A percentile compares a stretch with the other conserved stretches of the same genome.
These are phyloP conservation scores for Kluyveromyces nonfermentans DNA, from an alignment of 805 yeast genomes.

Conservation along the genomic window DNA sequence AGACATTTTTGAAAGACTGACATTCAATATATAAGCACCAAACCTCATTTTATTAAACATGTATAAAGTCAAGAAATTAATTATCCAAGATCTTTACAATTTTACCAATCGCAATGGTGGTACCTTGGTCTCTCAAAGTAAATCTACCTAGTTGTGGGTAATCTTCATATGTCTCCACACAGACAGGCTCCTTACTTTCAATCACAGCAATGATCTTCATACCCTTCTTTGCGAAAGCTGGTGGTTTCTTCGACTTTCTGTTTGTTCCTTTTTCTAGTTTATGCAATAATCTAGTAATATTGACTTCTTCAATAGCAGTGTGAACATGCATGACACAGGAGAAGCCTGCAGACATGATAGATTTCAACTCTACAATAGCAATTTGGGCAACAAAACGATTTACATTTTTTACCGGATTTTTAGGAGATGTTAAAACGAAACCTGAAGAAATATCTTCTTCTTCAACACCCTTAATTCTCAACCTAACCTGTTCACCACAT, in stretches of 20 bases:
- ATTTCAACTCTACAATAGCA: slow-evolving; percentile 92
- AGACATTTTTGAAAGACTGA: slow-evolving; percentile 28
- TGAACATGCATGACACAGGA: slow-evolving; percentile 98
- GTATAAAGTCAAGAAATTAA: slow-evolving; percentile 2
- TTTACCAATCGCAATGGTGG: slow-evolving; percentile 97
- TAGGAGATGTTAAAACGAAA: slow-evolving; percentile 78
- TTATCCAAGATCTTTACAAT: slow-evolving; percentile 72
- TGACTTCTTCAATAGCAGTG: slow-evolving; percentile 95
- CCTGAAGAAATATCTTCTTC: slow-evolving; percentile 94
- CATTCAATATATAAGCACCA: slow-evolving; percentile 1
- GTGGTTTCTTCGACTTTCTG: slow-evolving; percentile 92
- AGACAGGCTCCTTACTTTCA: slow-evolving; percentile 79
- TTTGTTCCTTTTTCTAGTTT: slow-evolving; percentile 94
- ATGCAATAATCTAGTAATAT: slow-evolving; percentile 72
- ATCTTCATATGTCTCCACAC: slow-evolving; percentile 86
- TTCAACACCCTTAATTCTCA: slow-evolving; percentile 89
- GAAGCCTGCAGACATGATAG: slow-evolving; percentile 90
- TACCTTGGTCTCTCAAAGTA: slow-evolving; percentile 97
- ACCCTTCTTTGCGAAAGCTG: slow-evolving; percentile 97
- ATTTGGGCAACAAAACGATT: slow-evolving; percentile 91
- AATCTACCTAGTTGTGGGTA: slow-evolving; percentile 97
- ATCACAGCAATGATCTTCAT: slow-evolving; percentile 94
- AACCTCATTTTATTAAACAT: background rate
- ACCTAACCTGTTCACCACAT: slow-evolving; percentile 96
- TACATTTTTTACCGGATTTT: slow-evolving; percentile 84